A percentile compares a stretch with the other conserved stretches of the same genome.
Conservation (phyloP, 345 rosid genomes). For the Pistacia integerrima region DNA sequence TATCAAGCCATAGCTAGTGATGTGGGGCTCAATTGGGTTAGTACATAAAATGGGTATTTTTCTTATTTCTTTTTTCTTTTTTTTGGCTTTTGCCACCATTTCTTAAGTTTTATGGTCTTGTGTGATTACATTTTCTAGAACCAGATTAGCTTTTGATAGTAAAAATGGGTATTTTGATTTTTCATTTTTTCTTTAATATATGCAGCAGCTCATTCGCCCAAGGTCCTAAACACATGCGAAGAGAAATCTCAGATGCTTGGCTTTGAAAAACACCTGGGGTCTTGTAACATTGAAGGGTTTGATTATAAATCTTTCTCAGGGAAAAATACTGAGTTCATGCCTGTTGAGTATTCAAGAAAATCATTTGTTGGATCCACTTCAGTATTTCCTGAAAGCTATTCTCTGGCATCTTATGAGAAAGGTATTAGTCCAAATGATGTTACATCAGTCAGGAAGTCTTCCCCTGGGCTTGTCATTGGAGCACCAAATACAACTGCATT, state of each 20-base stretch:
- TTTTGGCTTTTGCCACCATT: no score
- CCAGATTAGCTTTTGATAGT: constrained; percentile 1
- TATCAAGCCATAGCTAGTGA: no score
- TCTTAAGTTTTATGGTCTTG: background rate
- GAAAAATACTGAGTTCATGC: constrained; percentile 31
- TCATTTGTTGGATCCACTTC: constrained; percentile 36
- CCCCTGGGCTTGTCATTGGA: constrained; percentile 31
- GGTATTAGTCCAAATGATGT: constrained; percentile 19
- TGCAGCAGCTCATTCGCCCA: constrained; percentile 46
- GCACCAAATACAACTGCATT: constrained; percentile 13
- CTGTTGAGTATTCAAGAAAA: constrained; percentile 35
- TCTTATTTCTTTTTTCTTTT: no score
- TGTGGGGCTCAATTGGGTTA: no score
- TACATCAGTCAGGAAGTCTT: constrained; percentile 17
- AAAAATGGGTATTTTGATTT: background rate
- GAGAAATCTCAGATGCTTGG: constrained; percentile 33
- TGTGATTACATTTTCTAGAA: background rate
- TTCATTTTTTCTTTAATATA: background rate
- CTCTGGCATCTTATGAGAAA: constrained; percentile 36
- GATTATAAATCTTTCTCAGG: constrained; percentile 35
- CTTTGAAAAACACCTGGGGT: constrained; percentile 31
- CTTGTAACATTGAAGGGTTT: constrained; percentile 28
- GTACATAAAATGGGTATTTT: no score
- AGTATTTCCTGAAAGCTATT: constrained; percentile 33
- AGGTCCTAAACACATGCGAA: constrained; percentile 33